Conservation (phyloP, 2,329 filamentous ascomycete species). For the Penicillium sp. region DNA sequence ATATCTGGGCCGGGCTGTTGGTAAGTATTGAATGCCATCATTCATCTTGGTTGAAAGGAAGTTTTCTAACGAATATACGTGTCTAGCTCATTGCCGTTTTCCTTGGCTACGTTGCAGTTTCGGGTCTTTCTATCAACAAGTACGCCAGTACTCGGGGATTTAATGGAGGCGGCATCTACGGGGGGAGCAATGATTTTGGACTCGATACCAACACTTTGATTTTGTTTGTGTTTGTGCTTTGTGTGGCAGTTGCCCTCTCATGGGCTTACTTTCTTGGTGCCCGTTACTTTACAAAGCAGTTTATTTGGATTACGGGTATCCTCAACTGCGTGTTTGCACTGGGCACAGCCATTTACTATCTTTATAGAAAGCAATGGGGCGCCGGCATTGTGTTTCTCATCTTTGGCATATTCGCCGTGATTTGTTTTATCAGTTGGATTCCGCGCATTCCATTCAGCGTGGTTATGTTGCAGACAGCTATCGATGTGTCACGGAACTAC, state of each 20-base stretch:
- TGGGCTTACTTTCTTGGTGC: constrained; percentile 72
- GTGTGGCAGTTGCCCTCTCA: constrained; percentile 69
- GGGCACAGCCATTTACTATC: constrained; percentile 83
- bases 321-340: constrained; percentile 80
- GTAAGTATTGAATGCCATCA: constrained; percentile 38
- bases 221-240: constrained; percentile 75
- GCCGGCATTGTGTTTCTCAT: constrained; percentile 84
- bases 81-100: constrained; percentile 64
- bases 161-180: constrained; percentile 71
- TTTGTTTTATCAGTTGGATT: constrained; percentile 88
- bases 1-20: constrained; percentile 81
- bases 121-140: constrained; percentile 68
- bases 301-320: constrained; percentile 90
- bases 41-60: background rate
- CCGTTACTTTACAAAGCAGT: constrained; percentile 76
- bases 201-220: constrained; percentile 82
- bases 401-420: constrained; percentile 72
- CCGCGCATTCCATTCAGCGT: constrained; percentile 85
- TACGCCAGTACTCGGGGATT: constrained; percentile 63
- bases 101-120: constrained; percentile 71
- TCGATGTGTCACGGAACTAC: constrained; percentile 77
- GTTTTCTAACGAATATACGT: background rate
- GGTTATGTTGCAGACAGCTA: constrained; percentile 79
- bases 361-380: constrained; percentile 70
- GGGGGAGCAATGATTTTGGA: constrained; percentile 60